Evolutionary conservation across 305 asterid genomes (phyloP), one percentile per base, ranked within the genome.

Genomic region (Stenogyne calaminthoides): DNA sequence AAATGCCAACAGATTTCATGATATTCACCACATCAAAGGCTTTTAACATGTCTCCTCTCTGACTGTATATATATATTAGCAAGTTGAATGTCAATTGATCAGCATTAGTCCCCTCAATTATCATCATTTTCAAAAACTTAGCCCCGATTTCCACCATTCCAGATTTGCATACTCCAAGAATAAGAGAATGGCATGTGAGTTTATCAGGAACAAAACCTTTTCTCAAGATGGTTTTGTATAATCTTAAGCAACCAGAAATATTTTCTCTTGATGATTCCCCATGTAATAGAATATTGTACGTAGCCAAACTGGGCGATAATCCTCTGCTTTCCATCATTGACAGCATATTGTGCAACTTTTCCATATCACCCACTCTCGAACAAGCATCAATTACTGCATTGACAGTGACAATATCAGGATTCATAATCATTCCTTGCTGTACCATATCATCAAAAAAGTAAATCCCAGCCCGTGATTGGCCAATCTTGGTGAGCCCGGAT

Each of bases 251-350:
- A 49, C 77, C 87, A 6, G 82, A 58, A 12, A 91, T 74, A 71
- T 84, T 78, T 46, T 67, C 69, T 16, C 81, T 80, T 64, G 79
- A 74, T 9, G 97, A 80, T 46, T 88, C 86, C 70, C 97, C 91
- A 55, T 86, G 96, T 80, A 94, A 78, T 59, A 91, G 91, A 76
- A 90, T 85, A 73, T 87, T 91, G 75, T 85, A 88, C 4, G 98
- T 88, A 76, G 77, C 84, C 85, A 94, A 79, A 83, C 65, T 87
- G 49, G 95, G 95, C 42, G 68, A 49, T 67, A 88, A 69, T 56
- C 69, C 69, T 69, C 55, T 64, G 14, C 44, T 56, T 0, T 74
- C 85, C 89, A 86, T 81, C 71, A 77, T 60, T 18, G 82, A 80
- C 47, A 88, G 51, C 67, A 78, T 63, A 51, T 82, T 25, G 32